A percentile compares a stretch with the other conserved stretches of the same genome.
These are phyloP conservation scores for Nannochloropsis oceanica DNA, from an alignment of 108 stramenopile species.

Conservation along the genomic window DNA sequence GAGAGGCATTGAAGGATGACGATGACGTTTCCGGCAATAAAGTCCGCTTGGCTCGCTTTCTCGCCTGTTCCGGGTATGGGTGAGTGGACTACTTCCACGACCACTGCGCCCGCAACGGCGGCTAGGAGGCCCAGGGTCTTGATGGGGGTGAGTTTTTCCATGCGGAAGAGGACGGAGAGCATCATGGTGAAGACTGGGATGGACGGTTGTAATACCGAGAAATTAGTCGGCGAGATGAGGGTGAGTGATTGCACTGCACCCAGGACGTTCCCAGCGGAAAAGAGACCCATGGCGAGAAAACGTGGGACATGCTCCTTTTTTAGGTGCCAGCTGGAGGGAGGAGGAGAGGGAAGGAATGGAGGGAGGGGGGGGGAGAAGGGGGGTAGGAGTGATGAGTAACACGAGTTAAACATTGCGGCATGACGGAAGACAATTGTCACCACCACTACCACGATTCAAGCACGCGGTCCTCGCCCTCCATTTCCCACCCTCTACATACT, in stretches of 20 bases:
- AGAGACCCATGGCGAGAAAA: slow-evolving; percentile 20
- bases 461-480: no score
- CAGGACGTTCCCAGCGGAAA: slow-evolving; percentile 30
- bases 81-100: slow-evolving; percentile 15
- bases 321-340: not conserved
- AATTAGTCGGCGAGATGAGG: slow-evolving; percentile 11
- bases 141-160: slow-evolving; percentile 18
- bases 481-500: no score
- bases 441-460: no score
- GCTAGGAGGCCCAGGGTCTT: slow-evolving; percentile 17
- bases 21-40: not conserved
- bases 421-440: no score
- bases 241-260: slow-evolving; percentile 17
- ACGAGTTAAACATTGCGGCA: no score
- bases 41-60: not conserved
- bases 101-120: slow-evolving; percentile 27
- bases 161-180: slow-evolving; percentile 12
- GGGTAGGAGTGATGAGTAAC: not conserved
- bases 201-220: slow-evolving; percentile 27
- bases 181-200: slow-evolving; percentile 37
- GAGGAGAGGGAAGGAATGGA: not conserved
- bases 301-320: slow-evolving; percentile 5
- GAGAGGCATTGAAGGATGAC: slow-evolving; percentile 1
- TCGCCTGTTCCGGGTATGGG: not conserved
- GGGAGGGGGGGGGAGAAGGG: not conserved